Percentiles rank a stretch among this genome's conserved stretches.
Conservation (phyloP, 805 yeast genomes). For the Spathaspora hagerdaliae region DNA sequence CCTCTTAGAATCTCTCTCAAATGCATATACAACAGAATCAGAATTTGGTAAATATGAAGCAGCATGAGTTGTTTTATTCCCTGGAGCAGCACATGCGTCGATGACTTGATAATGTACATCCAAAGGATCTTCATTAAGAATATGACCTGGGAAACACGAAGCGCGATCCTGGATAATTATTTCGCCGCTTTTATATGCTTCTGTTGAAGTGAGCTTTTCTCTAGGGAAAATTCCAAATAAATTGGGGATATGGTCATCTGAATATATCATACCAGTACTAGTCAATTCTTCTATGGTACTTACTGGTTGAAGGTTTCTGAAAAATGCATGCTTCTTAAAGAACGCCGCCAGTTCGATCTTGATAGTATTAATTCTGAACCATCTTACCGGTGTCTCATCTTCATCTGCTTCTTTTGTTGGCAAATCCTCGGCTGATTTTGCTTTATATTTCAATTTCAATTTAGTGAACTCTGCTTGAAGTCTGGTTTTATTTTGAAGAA, state of each 20-base stretch:
- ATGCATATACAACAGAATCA: slow-evolving; percentile 60
- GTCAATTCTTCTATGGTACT: slow-evolving; percentile 30
- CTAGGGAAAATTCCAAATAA: slow-evolving; percentile 80
- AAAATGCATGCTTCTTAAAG: slow-evolving; percentile 30
- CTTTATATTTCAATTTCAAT: slow-evolving; percentile 69
- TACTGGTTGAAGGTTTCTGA: slow-evolving; percentile 45
- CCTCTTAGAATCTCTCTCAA: slow-evolving; percentile 78
- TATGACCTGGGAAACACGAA: slow-evolving; percentile 92
- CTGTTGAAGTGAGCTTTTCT: slow-evolving; percentile 64
- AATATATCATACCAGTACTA: slow-evolving; percentile 55
- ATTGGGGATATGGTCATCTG: slow-evolving; percentile 70
- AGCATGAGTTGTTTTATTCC: slow-evolving; percentile 92
- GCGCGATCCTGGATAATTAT: slow-evolving; percentile 94
- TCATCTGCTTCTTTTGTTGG: slow-evolving; percentile 28
- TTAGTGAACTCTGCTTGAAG: slow-evolving; percentile 78
- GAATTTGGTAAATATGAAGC: slow-evolving; percentile 55
- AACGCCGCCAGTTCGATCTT: slow-evolving; percentile 40
- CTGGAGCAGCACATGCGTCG: slow-evolving; percentile 98
- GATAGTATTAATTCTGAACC: slow-evolving; percentile 74
- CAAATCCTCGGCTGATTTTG: slow-evolving; percentile 47
- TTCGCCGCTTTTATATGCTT: slow-evolving; percentile 68
- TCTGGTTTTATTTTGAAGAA: slow-evolving; percentile 75
- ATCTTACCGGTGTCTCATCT: slow-evolving; percentile 70
- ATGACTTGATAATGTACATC: slow-evolving; percentile 58
- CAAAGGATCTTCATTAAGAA: slow-evolving; percentile 52